Conservation (phyloP, 2,329 filamentous ascomycete species). For the Venturia effusa region DNA sequence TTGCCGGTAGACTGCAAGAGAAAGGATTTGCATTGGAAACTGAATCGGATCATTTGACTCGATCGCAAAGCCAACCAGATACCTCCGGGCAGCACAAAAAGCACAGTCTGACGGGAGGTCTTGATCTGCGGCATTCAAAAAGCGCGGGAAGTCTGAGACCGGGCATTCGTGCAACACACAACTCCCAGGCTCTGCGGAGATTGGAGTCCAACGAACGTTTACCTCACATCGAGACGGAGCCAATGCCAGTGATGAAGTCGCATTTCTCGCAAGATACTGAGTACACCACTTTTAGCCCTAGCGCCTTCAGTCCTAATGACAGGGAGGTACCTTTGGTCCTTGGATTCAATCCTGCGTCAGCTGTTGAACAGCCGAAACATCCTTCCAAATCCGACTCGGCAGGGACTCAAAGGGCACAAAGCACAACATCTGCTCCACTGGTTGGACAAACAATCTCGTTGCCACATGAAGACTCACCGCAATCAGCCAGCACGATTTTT, state of each 20-base stretch:
- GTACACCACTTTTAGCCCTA: background rate
- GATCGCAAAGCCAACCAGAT: background rate
- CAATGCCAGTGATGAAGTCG: background rate
- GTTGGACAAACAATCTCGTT: background rate
- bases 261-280: background rate
- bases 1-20: background rate
- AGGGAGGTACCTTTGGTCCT: constrained; percentile 14
- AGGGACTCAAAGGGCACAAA: background rate
- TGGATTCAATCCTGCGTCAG: constrained; percentile 6
- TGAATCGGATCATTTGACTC: background rate
- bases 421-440: background rate
- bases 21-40: background rate
- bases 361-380: background rate
- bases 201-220: constrained; percentile 7
- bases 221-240: background rate
- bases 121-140: background rate
- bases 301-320: constrained; percentile 13
- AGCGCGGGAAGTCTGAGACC: background rate
- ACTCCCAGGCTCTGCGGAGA: constrained; percentile 9
- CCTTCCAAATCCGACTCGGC: background rate
- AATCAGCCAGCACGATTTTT: constrained; percentile 5
- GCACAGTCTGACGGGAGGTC: background rate
- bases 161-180: constrained; percentile 5
- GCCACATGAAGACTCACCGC: background rate
- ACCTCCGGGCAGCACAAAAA: background rate